Base-by-base conservation (phyloP, 2,329 filamentous ascomycete species). In the Ophiostoma pallidulum region DNA sequence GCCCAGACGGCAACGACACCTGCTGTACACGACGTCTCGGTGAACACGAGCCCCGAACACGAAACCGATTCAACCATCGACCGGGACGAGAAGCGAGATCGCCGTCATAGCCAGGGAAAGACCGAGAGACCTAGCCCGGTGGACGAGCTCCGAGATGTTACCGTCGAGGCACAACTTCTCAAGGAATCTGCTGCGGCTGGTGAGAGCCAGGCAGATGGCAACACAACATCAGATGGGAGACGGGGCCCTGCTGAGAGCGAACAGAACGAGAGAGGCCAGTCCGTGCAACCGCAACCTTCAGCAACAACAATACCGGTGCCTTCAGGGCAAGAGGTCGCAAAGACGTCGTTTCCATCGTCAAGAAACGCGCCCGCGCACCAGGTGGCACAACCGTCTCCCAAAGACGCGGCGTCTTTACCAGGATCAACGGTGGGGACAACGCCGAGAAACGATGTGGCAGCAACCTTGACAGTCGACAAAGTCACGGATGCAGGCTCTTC, bases 1-100 rank as follows among this genome's bases (percentile, higher is more conserved):
- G 75, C 81, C 2, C 81, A 82, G 56, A 89, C 84, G 37, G 80
- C 80, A 47, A 79, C 82, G 19, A 92, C 86, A 0, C 84, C 86
- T 2, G 76, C 74, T 31, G 73, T 81, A 33, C 75, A 81, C 51
- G 77, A 83, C 53, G 75, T 73, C 7, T 89, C 85, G 2, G 78
- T 84, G 1, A 81, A 84, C 55, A 89, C 85, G 2, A 89, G 84
- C 56, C 81, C 84, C 1, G 84, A 84, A 47, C 77, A 83, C 47
- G 83, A 88, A 41, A 73, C 71, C 16, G 69, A 75, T 41, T 73
- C 75, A 37, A 77, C 76, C 55, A 62, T 70, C 14, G 71, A 80
- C 51, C 71, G 71, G 52, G 67, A 54, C 57, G 67, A 59, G 59
- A 69, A 56, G 59, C 62, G 50, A 41, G 59, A 64, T 41, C 56